Base-by-base conservation (phyloP, 371 early-diverging fungal species). In the Mucor indicus region DNA sequence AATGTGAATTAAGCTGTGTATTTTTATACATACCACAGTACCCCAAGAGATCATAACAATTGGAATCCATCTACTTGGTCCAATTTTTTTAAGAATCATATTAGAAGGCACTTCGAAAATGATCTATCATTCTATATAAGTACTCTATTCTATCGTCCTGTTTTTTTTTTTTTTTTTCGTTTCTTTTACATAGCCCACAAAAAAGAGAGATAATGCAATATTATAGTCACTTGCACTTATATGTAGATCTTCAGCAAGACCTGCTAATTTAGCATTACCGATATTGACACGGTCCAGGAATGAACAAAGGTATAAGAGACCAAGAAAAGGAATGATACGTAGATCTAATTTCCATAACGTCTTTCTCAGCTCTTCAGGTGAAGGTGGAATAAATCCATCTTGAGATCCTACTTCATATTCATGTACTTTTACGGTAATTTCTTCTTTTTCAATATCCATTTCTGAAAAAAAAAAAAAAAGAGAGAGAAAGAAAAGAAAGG, bases 81-180 rank as follows among this genome's bases (percentile, higher is more conserved):
- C 79, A 36, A 86, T 50, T 3, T 53, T 62, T 40, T 89, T 85
- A 35, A 85, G 68, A 61, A 86, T 50, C 45, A 90, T 61, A 57
- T 89, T 90, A 38, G 85, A 85, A 6, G 89, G 87, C 16, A 85
- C 62, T 54, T 90, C 89, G 45, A 81, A 79, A 25, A 85, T 31
- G 39, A 84, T 67, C n/a, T n/a, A n/a, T n/a, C n/a, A n/a, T n/a
- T n/a, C n/a, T n/a, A n/a, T n/a, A n/a, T n/a, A n/a, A n/a, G n/a
- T n/a, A n/a, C n/a, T n/a, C n/a, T n/a, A n/a, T n/a, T n/a, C n/a
- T n/a, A n/a, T n/a, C n/a, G n/a, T n/a, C n/a, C n/a, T n/a, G n/a
- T n/a, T n/a, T n/a, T n/a, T n/a, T n/a, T n/a, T n/a, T n/a, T n/a
- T n/a, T n/a, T n/a, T n/a, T n/a, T n/a, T n/a, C n/a, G n/a, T n/a